These are phyloP conservation scores for Phytophthora macrochlamydospora DNA, from an alignment of 352 stramenopile species.

Conservation along the genomic window DNA sequence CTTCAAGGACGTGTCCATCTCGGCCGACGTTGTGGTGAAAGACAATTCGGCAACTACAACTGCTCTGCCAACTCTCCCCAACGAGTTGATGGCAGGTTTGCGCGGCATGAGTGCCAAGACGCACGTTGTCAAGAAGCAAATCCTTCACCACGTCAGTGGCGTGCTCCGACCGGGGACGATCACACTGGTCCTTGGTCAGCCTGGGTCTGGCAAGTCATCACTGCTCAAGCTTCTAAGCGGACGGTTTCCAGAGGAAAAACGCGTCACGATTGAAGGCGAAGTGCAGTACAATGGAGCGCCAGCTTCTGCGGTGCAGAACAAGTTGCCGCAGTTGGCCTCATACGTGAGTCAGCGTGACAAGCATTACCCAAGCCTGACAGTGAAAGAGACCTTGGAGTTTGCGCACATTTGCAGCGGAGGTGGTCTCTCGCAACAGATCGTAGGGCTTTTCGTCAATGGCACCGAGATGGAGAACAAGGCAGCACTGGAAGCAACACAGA, in stretches of 20 bases:
- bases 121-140: background rate
- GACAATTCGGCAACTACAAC: background rate
- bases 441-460: conserved; percentile 34
- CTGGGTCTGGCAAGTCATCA: background rate
- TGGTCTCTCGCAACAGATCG: conserved; percentile 29
- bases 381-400: conserved; percentile 28
- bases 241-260: background rate
- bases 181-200: background rate
- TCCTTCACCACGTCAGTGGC: background rate
- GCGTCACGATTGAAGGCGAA: background rate
- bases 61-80: background rate
- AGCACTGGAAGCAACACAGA: conserved; percentile 31
- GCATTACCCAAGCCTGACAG: conserved; percentile 39
- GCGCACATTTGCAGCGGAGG: conserved; percentile 56
- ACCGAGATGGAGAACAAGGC: conserved; percentile 41
- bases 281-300: background rate
- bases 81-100: background rate
- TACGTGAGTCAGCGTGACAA: conserved; percentile 57
- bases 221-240: background rate
- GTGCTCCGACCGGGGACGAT: background rate
- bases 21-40: background rate
- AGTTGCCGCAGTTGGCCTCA: conserved; percentile 47
- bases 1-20: background rate
- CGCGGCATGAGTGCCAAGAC: background rate
- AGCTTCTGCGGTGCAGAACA: conserved; percentile 27